phyloP scores from a whole-genome alignment of 163 green algal genomes.

The Prototheca wickerhamii region DNA sequence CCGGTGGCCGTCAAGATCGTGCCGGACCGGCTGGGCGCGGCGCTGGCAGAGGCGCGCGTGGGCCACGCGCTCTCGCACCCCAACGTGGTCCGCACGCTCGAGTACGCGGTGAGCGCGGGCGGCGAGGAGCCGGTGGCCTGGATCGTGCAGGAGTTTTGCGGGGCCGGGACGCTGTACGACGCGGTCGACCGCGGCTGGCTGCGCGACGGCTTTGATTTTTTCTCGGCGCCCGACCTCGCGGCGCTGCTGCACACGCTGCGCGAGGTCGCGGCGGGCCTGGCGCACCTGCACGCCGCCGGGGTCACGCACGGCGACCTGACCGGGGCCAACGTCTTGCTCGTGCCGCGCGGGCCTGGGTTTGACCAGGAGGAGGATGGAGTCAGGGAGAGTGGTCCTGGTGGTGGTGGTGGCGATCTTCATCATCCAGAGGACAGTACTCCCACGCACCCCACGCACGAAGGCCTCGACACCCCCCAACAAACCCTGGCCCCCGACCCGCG shows the following conservation, averaged over 20 bases:
- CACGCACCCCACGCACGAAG: too few relatives aligned
- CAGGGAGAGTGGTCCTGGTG: too few relatives aligned
- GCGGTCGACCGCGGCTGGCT: conserved; percentile 11
- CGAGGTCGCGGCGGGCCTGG: conserved; percentile 58
- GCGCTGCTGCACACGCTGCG: conserved; percentile 24
- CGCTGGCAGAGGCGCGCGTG: conserved; percentile 7
- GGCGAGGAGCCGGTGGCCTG: conserved; percentile 11
- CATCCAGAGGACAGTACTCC: too few relatives aligned
- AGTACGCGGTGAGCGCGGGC: not conserved
- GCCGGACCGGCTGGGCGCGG: not conserved
- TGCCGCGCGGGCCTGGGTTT: not conserved
- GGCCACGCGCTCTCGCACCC: conserved; percentile 11
- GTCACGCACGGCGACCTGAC: conserved; percentile 76
- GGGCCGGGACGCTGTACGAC: conserved; percentile 15
- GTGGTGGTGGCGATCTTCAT: too few relatives aligned
- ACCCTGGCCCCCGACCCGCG: too few relatives aligned
- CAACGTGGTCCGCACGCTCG: conserved; percentile 8
- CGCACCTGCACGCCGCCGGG: conserved; percentile 65
- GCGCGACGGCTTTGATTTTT: not conserved
- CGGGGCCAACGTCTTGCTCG: conserved; percentile 8
- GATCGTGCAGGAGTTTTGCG: conserved; percentile 23
- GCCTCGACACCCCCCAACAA: too few relatives aligned
- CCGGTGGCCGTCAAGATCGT: conserved; percentile 39
- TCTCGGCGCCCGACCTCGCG: not conserved
- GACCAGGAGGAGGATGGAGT: not conserved